A percentile compares a stretch with the other conserved stretches of the same genome.
These are phyloP conservation scores for Aurantiochytrium sp. DNA, from an alignment of 108 stramenopile genomes.

Conservation along the genomic window DNA sequence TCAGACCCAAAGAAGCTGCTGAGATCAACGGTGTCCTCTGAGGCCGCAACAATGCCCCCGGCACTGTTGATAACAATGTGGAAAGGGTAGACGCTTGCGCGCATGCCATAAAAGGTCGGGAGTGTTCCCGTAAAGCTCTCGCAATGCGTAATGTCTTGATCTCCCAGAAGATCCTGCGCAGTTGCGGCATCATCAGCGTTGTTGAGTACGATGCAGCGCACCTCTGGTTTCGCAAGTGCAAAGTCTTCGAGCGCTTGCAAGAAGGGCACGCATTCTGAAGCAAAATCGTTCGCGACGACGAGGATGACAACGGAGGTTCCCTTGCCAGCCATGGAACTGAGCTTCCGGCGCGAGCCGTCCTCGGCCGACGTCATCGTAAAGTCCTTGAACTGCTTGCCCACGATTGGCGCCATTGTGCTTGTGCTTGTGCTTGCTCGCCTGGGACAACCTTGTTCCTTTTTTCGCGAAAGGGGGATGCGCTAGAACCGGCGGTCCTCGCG, in stretches of 20 bases:
- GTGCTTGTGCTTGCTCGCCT: too few species aligned
- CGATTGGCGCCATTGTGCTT: too few species aligned
- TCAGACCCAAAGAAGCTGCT: not conserved
- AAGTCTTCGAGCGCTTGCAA: not conserved
- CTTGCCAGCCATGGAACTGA: not conserved
- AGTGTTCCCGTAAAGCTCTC: not conserved
- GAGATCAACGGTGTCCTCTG: not conserved
- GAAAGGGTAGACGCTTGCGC: not conserved
- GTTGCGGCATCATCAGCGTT: not conserved
- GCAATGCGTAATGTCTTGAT: not conserved
- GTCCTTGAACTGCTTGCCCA: not conserved
- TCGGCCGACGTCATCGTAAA: not conserved
- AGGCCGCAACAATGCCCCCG: not conserved
- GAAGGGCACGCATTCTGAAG: not conserved
- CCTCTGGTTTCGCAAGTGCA: not conserved
- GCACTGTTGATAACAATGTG: not conserved
- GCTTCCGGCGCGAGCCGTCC: not conserved
- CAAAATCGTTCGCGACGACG: not conserved
- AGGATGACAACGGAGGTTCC: not conserved
- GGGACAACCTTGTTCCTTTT: too few species aligned
- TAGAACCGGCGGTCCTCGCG: too few species aligned
- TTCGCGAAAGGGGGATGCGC: too few species aligned
- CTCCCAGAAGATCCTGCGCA: not conserved
- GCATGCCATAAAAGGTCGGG: not conserved
- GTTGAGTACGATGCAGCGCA: not conserved